A percentile compares a stretch with the other conserved stretches of the same genome.
Conservation (phyloP, 1,139 yeast genomes). For the Lodderomyces oxycetoniae region DNA sequence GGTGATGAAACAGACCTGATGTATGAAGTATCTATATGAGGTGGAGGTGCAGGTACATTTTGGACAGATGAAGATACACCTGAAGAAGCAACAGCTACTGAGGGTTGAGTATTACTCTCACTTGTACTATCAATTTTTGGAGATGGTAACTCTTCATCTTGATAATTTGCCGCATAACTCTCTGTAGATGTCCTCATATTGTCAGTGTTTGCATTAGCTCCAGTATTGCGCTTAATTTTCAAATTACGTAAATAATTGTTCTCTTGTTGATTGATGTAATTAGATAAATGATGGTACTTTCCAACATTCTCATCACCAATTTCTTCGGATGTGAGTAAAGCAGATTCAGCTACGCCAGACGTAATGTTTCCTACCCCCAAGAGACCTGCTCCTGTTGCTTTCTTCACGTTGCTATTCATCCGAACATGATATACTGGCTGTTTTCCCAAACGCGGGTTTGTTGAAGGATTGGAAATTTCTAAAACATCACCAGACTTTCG, state of each 20-base stretch:
- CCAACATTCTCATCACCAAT: conserved; percentile 11
- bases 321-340: conserved; percentile 4
- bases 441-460: conserved; percentile 28
- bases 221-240: background rate
- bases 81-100: background rate
- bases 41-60: conserved; percentile 13
- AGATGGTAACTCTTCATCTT: conserved; percentile 7
- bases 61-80: conserved; percentile 8
- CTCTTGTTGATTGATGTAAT: conserved; percentile 30
- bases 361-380: no score
- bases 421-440: conserved; percentile 10
- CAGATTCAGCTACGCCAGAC: conserved; percentile 1
- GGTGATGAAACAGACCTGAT: background rate
- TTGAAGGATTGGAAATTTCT: conserved; percentile 10
- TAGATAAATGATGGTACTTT: conserved; percentile 23
- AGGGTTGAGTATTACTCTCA: conserved; percentile 1
- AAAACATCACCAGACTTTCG: background rate
- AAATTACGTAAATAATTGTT: background rate
- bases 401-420: conserved; percentile 26
- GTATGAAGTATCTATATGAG: conserved; percentile 18
- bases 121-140: conserved; percentile 6
- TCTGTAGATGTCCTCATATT: background rate
- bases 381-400: conserved; percentile 32
- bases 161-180: background rate
- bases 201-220: background rate